Percentiles rank a stretch among this genome's conserved stretches.
phyloP scores from a whole-genome alignment of 495 filamentous ascomycete genomes.

The Coniosporium apollinis region DNA sequence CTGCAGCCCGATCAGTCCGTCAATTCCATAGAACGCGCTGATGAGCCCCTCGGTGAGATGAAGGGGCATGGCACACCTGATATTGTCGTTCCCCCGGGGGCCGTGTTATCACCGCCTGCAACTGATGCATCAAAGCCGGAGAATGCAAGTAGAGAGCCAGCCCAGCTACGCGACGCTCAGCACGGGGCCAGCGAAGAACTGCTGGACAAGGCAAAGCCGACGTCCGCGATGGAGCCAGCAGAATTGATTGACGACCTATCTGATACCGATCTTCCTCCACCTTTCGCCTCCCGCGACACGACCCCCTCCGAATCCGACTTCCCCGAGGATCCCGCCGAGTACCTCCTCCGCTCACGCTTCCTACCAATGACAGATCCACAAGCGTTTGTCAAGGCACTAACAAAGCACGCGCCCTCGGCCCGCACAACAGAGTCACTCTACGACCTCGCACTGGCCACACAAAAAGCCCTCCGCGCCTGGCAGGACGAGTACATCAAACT shows the following conservation, averaged over 20 bases:
- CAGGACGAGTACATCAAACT: constrained; percentile 49
- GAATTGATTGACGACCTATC: constrained; percentile 2
- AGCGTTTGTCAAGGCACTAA: constrained; percentile 16
- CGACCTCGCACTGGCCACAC: constrained; percentile 32
- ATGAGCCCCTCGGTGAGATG: too few species aligned
- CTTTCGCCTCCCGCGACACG: too few species aligned
- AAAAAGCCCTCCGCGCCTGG: constrained; percentile 36
- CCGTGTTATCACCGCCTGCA: not conserved
- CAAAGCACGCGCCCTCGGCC: constrained; percentile 13
- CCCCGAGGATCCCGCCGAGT: too few species aligned
- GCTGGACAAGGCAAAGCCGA: not conserved
- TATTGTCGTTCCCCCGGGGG: not conserved
- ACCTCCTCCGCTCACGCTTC: constrained; percentile 5
- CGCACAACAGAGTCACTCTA: constrained; percentile 35
- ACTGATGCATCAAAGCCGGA: not conserved
- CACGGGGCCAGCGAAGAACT: not conserved
- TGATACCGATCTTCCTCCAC: constrained; percentile 1
- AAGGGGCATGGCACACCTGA: not conserved
- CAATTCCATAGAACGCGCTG: too few species aligned
- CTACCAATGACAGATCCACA: constrained; percentile 15
- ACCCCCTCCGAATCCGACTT: too few species aligned
- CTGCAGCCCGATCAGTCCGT: too few species aligned
- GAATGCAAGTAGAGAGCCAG: not conserved
- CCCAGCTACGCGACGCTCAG: not conserved
- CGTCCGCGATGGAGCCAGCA: not conserved